Evolutionary conservation across 139 green algal genomes (phyloP).

Genomic region (Bryopsis sp.): DNA sequence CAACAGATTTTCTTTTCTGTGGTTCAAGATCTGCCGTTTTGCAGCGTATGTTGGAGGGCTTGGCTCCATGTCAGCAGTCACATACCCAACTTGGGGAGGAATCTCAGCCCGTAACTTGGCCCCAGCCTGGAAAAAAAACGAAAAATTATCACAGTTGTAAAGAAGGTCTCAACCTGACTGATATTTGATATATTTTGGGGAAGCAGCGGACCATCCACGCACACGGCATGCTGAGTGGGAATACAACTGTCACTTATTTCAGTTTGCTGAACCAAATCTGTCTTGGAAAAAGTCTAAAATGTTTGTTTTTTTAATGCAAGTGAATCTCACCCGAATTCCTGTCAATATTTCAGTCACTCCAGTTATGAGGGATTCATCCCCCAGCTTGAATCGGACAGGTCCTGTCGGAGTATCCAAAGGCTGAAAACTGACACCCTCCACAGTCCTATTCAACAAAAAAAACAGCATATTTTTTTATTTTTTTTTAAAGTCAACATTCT

Average conservation of each 20-base stretch:
- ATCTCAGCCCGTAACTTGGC: no score
- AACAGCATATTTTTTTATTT: not conserved
- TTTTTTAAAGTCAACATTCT: no score
- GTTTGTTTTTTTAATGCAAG: constrained; percentile 7
- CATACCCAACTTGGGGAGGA: not conserved
- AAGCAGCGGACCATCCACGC: no score
- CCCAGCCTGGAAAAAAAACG: no score
- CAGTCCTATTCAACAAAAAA: constrained; percentile 28
- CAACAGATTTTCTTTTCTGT: constrained; percentile 61
- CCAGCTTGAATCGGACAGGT: constrained; percentile 44
- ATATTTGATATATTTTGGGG: no score
- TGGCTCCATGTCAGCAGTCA: constrained; percentile 25
- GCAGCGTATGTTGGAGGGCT: constrained; percentile 69
- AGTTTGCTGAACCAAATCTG: no score
- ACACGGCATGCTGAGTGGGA: no score
- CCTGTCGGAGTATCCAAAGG: constrained; percentile 57
- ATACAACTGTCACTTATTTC: no score
- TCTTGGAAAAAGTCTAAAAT: no score
- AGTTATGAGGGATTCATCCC: not conserved
- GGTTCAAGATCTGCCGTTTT: constrained; percentile 64
- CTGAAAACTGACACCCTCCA: constrained; percentile 75
- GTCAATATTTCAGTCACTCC: not conserved
- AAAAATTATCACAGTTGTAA: no score
- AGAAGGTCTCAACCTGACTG: no score
- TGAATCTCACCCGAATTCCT: not conserved